Evolutionary conservation across 2,329 filamentous ascomycete genomes (phyloP).

Genomic region (Fusarium metavorans): DNA sequence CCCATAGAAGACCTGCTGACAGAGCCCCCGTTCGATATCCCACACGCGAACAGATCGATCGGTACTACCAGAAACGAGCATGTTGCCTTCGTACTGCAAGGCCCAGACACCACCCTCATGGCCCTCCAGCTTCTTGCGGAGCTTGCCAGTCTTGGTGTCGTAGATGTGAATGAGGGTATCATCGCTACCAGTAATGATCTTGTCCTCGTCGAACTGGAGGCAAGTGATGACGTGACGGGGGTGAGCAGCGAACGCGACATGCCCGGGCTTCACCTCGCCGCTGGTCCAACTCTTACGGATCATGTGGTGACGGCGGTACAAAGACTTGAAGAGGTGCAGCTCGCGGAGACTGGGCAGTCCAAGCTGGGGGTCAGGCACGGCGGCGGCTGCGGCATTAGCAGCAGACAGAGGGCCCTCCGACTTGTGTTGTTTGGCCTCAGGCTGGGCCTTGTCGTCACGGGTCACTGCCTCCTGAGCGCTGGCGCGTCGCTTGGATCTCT

Average conservation of each 20-base stretch:
- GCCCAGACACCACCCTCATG: constrained; percentile 99
- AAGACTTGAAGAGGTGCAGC: constrained; percentile 94
- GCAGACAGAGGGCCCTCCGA: constrained; percentile 88
- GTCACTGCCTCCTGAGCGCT: constrained; percentile 60
- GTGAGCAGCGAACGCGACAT: constrained; percentile 96
- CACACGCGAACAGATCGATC: constrained; percentile 99
- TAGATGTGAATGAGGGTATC: constrained; percentile 98
- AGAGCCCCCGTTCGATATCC: constrained; percentile 94
- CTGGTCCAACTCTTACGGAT: constrained; percentile 94
- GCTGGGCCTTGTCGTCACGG: constrained; percentile 56
- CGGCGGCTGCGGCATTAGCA: constrained; percentile 84
- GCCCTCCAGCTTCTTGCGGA: constrained; percentile 86
- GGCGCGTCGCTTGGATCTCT: constrained; percentile 66
- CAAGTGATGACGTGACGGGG: constrained; percentile 97
- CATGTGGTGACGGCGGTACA: constrained; percentile 92
- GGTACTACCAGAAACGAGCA: constrained; percentile 93
- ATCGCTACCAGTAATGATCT: constrained; percentile 97
- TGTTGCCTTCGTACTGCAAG: constrained; percentile 94
- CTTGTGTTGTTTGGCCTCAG: constrained; percentile 62
- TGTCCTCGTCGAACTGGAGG: constrained; percentile 96
- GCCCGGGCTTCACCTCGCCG: constrained; percentile 84
- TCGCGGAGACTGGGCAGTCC: constrained; percentile 83
- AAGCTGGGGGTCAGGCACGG: constrained; percentile 84
- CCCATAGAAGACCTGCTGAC: constrained; percentile 95
- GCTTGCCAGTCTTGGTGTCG: constrained; percentile 91